A percentile compares a stretch with the other conserved stretches of the same genome.
Evolutionary conservation across 2,329 filamentous ascomycete genomes (phyloP).

Genomic region (Alternaria incomplexa): DNA sequence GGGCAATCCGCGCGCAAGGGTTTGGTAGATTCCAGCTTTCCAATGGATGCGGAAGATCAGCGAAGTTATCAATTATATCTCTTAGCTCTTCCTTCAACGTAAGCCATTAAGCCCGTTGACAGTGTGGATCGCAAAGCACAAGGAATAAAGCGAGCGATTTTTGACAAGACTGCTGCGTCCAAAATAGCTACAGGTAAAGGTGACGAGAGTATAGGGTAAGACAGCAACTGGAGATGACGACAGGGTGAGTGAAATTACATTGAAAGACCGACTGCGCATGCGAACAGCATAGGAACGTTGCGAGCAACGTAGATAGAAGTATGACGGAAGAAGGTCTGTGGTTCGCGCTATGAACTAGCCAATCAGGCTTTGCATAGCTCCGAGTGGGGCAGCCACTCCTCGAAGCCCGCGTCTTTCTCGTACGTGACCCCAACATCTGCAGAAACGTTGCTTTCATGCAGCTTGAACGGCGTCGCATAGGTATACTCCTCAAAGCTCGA

Average conservation of each 20-base stretch:
- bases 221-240: too few relatives aligned
- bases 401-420: not conserved
- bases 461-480: not conserved
- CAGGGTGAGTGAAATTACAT: too few relatives aligned
- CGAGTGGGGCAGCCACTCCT: not conserved
- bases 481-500: not conserved
- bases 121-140: not conserved
- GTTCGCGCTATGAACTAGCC: not conserved
- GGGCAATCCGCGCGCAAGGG: too few relatives aligned
- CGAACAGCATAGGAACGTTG: not conserved
- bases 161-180: not conserved
- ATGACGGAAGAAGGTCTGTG: not conserved
- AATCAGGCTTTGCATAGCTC: not conserved
- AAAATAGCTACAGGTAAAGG: not conserved
- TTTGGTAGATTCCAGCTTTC: too few relatives aligned
- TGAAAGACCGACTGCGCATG: too few relatives aligned
- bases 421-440: rapidly evolving
- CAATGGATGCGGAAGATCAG: not conserved
- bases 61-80: not conserved
- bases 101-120: rapidly evolving
- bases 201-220: rapidly evolving
- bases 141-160: not conserved
- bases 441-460: not conserved
- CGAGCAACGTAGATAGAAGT: not conserved
- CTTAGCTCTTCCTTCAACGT: not conserved